Evolutionary conservation across 1,284 basidiomycete species (phyloP), one percentile per base, ranked within the genome.

Genomic region (Hypsizygus ulmarius): DNA sequence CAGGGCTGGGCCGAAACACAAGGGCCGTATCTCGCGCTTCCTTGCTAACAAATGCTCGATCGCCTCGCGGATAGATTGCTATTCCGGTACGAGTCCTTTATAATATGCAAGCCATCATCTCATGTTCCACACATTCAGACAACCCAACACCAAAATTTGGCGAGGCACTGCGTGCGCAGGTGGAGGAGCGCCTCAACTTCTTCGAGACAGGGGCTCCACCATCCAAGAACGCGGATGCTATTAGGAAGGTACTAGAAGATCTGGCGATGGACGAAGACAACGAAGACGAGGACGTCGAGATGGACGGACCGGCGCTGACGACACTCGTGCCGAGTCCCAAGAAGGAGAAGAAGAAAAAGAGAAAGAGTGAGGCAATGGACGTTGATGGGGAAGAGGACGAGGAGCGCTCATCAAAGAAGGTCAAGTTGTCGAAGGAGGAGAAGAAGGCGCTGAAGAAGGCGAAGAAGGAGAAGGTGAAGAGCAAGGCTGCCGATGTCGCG

Each of bases 11-110:
- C 80, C 93, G 47, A 97, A 97, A 72, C 87, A 94, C 79, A 99
- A 99, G 79, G 96, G 96, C 30, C 87, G 97, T 52, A 98, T 98
- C 68, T 97, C 94, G 9, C 87, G 95, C 34, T 97, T 97, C 82
- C 78, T 99, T 29, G 97, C 96, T 42, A 99, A 99, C 81, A 99
- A 99, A 74, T 97, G 94, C 68, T 96, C 93, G 49, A 99, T 99
- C 63, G 97, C 97, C 5, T 90, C 92, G 39, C 79, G 97, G 52
- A 99, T 99, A 72, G 97, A 99, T 71, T 98, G 97, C 71, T 99
- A 94, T 69, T 81, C 88, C 3, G 92, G 91, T 88, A 60, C 43
- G 76, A 64, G 28, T 9, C 25, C 15, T 28, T 33, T 14, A 14
- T 48, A 29, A 10, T 21, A 10, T 35, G 15, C n/a, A 5, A 15